Base-by-base conservation (phyloP, 495 filamentous ascomycete genomes). In the Podospora appendiculata region DNA sequence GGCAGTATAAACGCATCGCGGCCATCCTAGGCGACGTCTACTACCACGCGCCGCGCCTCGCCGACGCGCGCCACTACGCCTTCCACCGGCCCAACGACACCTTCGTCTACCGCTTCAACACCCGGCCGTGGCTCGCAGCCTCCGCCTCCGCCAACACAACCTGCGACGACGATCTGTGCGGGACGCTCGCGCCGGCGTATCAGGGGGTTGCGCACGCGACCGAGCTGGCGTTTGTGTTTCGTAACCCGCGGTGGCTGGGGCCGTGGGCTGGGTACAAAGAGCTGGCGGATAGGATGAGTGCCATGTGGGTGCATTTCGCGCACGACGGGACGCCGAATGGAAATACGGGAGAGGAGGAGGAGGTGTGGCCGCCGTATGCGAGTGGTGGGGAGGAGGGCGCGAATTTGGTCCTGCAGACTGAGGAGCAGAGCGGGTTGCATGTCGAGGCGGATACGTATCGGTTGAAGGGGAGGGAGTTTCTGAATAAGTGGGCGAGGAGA, bases 1-100 rank as follows among this genome's bases (percentile, higher is more conserved):
- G 52, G 46, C 66, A 69, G 50, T 69, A 65, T n/a, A 69, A 69
- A 45, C 59, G 66, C 14, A 53, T 59, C 3, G 64, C 66, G 1
- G 66, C 66, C 4, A 67, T 69, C 41, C 56, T 69, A 0, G 66
- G 66, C 13, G 66, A 69, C 40, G 51, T 69, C 32, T 69, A 61
- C 52, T 69, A 69, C 53, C 66, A 69, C 47, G 66, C 54, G 33
- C 63, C 66, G 12, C 61, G 66, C 2, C 56, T 57, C 14, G 59
- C 52, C 47, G 66, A 69, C 41, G 58, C 55, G 39, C 48, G 53
- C 8, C 36, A 58, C 17, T 69, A 69, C 39, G 50, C 58, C 0
- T 32, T 49, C 10, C 49, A 53, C 32, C 44, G 57, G 18, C 45
- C 45, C 18, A 13, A 36, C 33, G 56, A 57, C 35, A 69, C 66